Conservation (phyloP, 108 stramenopile species). For the Parietichytrium sp. region DNA sequence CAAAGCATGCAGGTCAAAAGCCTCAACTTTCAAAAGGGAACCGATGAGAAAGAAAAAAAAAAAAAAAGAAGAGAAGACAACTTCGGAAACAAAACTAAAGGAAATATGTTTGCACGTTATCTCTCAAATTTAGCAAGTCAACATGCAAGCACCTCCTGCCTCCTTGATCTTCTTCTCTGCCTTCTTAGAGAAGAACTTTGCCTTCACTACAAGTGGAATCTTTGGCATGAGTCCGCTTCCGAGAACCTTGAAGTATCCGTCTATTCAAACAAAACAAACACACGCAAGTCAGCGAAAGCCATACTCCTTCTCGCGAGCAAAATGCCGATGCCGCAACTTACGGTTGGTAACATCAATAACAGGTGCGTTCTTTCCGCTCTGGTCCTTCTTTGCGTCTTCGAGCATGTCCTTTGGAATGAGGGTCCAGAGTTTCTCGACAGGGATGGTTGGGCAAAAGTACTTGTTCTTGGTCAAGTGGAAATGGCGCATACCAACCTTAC, state of each 20-base stretch:
- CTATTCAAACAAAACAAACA: too few species aligned
- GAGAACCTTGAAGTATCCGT: slow-evolving; percentile 98
- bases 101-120: background rate
- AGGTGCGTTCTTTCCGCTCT: slow-evolving; percentile 89
- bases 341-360: slow-evolving; percentile 90
- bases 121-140: slow-evolving; percentile 56
- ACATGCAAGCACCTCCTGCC: slow-evolving; percentile 96
- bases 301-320: background rate
- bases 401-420: slow-evolving; percentile 89
- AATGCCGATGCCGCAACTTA: background rate
- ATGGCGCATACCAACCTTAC: slow-evolving; percentile 99
- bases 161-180: slow-evolving; percentile 98
- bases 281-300: background rate
- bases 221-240: slow-evolving; percentile 91
- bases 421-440: slow-evolving; percentile 97
- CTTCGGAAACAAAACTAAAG: background rate
- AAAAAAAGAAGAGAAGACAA: background rate
- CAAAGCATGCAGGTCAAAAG: background rate
- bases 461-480: slow-evolving; percentile 92
- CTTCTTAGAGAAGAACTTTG: slow-evolving; percentile 94
- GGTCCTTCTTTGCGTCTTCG: slow-evolving; percentile 84
- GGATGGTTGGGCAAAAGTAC: slow-evolving; percentile 84
- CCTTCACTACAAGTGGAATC: slow-evolving; percentile 98
- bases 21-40: background rate
- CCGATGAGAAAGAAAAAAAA: background rate